A percentile compares a stretch with the other conserved stretches of the same genome.
Evolutionary conservation across 345 rosid genomes (phyloP).

Genomic region (Laguncularia racemosa): DNA sequence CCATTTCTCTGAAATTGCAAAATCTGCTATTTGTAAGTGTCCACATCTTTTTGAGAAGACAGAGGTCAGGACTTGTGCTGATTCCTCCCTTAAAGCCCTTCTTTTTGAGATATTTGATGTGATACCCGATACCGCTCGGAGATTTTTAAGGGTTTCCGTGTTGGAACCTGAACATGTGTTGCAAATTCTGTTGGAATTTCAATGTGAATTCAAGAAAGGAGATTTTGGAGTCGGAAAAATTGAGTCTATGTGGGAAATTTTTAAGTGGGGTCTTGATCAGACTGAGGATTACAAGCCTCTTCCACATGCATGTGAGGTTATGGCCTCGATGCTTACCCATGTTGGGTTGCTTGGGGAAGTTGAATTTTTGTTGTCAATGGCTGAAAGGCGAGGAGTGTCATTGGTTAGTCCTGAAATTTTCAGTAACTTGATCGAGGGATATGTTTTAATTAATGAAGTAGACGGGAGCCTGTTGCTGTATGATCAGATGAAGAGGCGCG

Average conservation of each 20-base stretch:
- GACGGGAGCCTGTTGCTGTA: slow-evolving; percentile 49
- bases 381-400: slow-evolving; percentile 32
- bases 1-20: slow-evolving; percentile 18
- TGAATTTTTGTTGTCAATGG: slow-evolving; percentile 41
- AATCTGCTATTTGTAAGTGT: slow-evolving; percentile 20
- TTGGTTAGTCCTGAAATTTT: slow-evolving; percentile 33
- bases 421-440: slow-evolving; percentile 42
- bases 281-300: slow-evolving; percentile 48
- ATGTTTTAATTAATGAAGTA: slow-evolving; percentile 31
- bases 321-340: slow-evolving; percentile 48
- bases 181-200: slow-evolving; percentile 42
- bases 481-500: slow-evolving; percentile 38
- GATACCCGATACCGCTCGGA: slow-evolving; percentile 51
- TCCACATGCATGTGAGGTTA: slow-evolving; percentile 38
- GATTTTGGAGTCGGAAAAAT: slow-evolving; percentile 35
- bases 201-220: slow-evolving; percentile 29
- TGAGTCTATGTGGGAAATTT: slow-evolving; percentile 54
- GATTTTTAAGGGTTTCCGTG: slow-evolving; percentile 31
- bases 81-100: slow-evolving; percentile 34
- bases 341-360: slow-evolving; percentile 54
- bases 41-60: slow-evolving; percentile 13
- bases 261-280: slow-evolving; percentile 39
- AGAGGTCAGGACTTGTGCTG: slow-evolving; percentile 17
- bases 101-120: slow-evolving; percentile 49
- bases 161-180: slow-evolving; percentile 56